phyloP scores from a whole-genome alignment of 169 alveolate genomes.

The Plasmodium knowlesi region DNA sequence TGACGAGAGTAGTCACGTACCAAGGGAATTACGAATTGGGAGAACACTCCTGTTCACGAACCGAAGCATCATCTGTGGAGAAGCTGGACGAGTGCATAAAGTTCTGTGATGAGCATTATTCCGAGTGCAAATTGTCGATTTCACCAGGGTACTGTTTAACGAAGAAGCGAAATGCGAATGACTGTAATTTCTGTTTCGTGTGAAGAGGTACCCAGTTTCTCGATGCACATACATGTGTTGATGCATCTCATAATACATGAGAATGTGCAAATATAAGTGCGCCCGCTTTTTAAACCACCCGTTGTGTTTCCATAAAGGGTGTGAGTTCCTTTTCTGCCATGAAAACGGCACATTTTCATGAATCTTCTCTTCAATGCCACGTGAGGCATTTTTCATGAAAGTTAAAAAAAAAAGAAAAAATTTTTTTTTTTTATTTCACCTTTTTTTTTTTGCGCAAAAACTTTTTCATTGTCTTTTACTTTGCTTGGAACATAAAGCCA shows the following conservation, averaged over 20 bases:
- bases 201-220: background rate
- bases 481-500: background rate
- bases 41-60: background rate
- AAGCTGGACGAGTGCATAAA: background rate
- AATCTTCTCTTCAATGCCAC: background rate
- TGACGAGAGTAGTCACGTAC: background rate
- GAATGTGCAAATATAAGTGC: background rate
- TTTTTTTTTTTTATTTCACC: background rate
- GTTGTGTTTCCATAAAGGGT: background rate
- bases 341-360: background rate
- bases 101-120: background rate
- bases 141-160: slow-evolving; percentile 24
- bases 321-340: background rate
- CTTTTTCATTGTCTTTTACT: background rate
- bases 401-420: too few species aligned
- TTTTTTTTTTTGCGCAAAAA: background rate
- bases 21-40: background rate
- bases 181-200: slow-evolving; percentile 32
- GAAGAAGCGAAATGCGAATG: background rate
- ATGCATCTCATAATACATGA: background rate
- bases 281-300: background rate
- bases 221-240: background rate
- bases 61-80: background rate
- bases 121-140: background rate
- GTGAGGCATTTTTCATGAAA: background rate